A percentile compares a stretch with the other conserved stretches of the same genome.
Evolutionary conservation across 1,139 yeast species (phyloP).

Genomic region (Zygosaccharomyces pseudobailii): DNA sequence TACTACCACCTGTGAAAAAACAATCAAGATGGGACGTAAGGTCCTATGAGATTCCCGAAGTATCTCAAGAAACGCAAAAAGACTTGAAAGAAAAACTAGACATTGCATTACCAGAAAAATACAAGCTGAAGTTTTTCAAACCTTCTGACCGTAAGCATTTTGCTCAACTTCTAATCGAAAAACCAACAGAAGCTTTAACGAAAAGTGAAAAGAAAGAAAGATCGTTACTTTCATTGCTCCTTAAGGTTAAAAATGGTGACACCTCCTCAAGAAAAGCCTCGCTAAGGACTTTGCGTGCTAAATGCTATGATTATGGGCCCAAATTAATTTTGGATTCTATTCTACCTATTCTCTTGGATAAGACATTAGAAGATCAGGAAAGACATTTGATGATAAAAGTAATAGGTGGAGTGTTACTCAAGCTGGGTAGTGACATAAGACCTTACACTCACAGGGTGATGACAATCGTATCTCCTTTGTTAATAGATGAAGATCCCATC

Average conservation of each 20-base stretch:
- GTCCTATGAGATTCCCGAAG: conserved; percentile 38
- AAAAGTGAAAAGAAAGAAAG: conserved; percentile 56
- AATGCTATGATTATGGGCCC: conserved; percentile 66
- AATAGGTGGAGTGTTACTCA: conserved; percentile 62
- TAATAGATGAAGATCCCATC: conserved; percentile 73
- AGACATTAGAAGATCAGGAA: conserved; percentile 73
- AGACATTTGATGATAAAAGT: conserved; percentile 77
- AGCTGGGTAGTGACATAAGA: conserved; percentile 57
- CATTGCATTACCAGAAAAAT: conserved; percentile 59
- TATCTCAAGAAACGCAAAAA: conserved; percentile 22
- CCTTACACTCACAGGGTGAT: conserved; percentile 74
- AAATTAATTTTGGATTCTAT: conserved; percentile 60
- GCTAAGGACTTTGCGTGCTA: conserved; percentile 60
- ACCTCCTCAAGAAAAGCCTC: conserved; percentile 67
- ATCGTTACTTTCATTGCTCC: conserved; percentile 56
- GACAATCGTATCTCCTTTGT: conserved; percentile 70
- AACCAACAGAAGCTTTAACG: conserved; percentile 38
- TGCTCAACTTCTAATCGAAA: conserved; percentile 49
- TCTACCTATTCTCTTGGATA: conserved; percentile 71
- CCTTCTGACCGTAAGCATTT: conserved; percentile 71
- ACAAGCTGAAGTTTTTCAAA: conserved; percentile 61
- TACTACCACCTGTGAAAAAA: conserved; percentile 14
- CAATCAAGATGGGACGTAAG: conserved; percentile 36
- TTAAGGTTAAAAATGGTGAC: conserved; percentile 74
- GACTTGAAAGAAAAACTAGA: conserved; percentile 38